These are phyloP conservation scores for Cordyceps cicadae DNA, from an alignment of 2,329 filamentous ascomycete species.

Conservation along the genomic window DNA sequence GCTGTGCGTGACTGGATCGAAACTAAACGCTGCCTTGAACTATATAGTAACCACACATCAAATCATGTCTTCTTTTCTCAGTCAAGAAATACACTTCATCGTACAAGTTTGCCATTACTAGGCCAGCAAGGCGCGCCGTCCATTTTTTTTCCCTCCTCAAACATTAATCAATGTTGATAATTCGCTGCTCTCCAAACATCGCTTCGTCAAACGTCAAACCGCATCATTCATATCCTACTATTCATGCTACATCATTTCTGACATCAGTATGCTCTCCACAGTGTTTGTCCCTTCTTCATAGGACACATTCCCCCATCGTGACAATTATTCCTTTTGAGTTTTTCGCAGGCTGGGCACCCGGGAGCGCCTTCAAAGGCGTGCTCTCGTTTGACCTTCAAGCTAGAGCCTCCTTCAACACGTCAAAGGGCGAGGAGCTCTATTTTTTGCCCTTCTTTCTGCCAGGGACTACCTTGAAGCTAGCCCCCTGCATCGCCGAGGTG, in stretches of 20 bases:
- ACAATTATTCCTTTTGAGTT: background rate
- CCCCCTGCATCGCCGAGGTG: slow-evolving; percentile 31
- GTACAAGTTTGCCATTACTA: background rate
- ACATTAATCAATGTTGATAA: background rate
- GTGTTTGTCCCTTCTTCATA: background rate
- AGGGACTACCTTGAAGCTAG: slow-evolving; percentile 82
- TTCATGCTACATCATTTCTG: slow-evolving; percentile 2
- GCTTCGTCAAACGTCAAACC: background rate
- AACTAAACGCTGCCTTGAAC: background rate
- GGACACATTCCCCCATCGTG: background rate
- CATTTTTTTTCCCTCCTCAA: background rate
- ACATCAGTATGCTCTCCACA: background rate
- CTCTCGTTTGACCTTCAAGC: slow-evolving; percentile 1
- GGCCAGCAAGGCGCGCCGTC: background rate
- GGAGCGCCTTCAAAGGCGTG: background rate
- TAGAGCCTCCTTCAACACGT: slow-evolving; percentile 11
- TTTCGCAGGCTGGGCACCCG: background rate
- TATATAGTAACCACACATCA: background rate
- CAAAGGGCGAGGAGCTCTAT: slow-evolving; percentile 28
- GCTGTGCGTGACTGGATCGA: background rate
- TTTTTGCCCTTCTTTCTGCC: slow-evolving; percentile 88
- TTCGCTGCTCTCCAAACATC: background rate
- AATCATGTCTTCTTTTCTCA: background rate
- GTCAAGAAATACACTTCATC: background rate
- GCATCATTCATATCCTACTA: background rate